Conservation (phyloP, 768 basidiomycete species). For the Hericium alpestre region DNA sequence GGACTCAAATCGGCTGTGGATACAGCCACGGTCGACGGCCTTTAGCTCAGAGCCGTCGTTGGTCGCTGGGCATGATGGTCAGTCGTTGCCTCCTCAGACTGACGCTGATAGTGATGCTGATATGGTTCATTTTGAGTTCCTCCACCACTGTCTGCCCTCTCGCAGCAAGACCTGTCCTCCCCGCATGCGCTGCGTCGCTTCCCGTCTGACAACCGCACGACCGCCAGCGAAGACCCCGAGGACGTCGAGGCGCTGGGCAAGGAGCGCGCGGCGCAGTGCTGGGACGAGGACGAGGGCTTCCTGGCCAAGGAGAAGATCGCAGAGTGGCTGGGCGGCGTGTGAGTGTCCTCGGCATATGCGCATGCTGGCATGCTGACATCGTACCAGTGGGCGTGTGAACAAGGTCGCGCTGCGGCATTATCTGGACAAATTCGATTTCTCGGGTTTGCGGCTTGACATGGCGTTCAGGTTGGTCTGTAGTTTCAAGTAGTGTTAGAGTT, state of each 20-base stretch:
- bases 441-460: slow-evolving; percentile 67
- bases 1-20: slow-evolving; percentile 37
- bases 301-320: slow-evolving; percentile 86
- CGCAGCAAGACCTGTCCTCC: slow-evolving; percentile 47
- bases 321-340: slow-evolving; percentile 92
- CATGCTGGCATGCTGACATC: slow-evolving; percentile 1
- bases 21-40: slow-evolving; percentile 62
- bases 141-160: slow-evolving; percentile 21
- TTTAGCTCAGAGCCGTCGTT: slow-evolving; percentile 81
- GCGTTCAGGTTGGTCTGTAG: slow-evolving; percentile 65
- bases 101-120: slow-evolving; percentile 1
- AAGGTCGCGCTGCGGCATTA: slow-evolving; percentile 68
- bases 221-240: slow-evolving; percentile 31
- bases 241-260: slow-evolving; percentile 58
- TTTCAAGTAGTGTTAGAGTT: neutral
- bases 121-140: slow-evolving; percentile 8
- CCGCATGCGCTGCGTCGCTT: slow-evolving; percentile 40
- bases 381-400: slow-evolving; percentile 61
- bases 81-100: slow-evolving; percentile 14
- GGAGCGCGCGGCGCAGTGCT: slow-evolving; percentile 68
- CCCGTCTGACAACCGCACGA: slow-evolving; percentile 16
- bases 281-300: slow-evolving; percentile 79
- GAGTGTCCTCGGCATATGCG: slow-evolving; percentile 22
- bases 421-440: slow-evolving; percentile 84
- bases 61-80: slow-evolving; percentile 43